Evolutionary conservation across 2,329 filamentous ascomycete genomes (phyloP), one percentile per base, ranked within the genome.

Genomic region (Penicillium psychrosexuale): DNA sequence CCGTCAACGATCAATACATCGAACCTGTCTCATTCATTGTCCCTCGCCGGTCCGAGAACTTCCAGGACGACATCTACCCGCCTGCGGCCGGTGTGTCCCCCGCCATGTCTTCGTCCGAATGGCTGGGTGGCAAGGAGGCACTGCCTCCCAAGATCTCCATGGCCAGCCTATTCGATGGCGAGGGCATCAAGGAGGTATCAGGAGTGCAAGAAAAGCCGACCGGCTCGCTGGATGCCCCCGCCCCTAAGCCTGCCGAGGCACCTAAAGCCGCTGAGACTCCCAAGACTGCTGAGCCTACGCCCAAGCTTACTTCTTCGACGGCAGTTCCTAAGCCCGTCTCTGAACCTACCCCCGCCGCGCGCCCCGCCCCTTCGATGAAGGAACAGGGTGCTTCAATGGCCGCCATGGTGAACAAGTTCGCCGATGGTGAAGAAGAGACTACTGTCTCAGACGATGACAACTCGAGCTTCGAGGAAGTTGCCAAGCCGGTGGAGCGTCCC

Each of bases 1-100:
- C 94, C 0, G 90, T 97, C 73, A 95, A 92, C 75, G 94, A 99
- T 72, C 75, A 79, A 44, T 96, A 96, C 77, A 91, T 99, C 66
- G 94, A 99, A 77, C 94, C 94, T 38, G 89, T 99, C 69, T 96
- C 94, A 2, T 99, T 99, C 78, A 96, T 96, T 51, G 94, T 97
- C 2, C 94, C 94, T 46, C 86, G 94, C 60, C 86, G 94, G 60
- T 90, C 94, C 52, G 91, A 97, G 75, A 91, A 88, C 48, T 97
- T 97, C 84, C 93, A 97, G 77, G 90, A 91, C 58, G 94, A 99
- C 70, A 97, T 99, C 67, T 99, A 90, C 75, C 94, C 93, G 39
- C 93, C 94, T 11, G 88, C 91, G 12, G 80, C 81, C 53, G 93
- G 94, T 58, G 73, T 83, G 51, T 95, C 91, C 75, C 85, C 94